Base-by-base conservation (phyloP, 805 yeast species). In the Lipomyces japonicus region DNA sequence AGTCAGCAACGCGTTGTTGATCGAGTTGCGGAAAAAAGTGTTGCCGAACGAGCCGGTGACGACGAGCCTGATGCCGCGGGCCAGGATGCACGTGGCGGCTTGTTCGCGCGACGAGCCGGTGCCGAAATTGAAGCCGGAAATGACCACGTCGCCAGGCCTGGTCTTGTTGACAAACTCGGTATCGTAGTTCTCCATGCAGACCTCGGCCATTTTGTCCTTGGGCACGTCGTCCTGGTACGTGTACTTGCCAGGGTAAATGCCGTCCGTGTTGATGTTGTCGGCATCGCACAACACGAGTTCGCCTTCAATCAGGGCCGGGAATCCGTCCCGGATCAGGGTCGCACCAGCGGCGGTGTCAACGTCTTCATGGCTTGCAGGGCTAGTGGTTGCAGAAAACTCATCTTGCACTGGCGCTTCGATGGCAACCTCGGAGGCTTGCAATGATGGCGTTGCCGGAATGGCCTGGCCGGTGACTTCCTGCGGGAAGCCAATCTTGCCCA, bases 181-280 rank as follows among this genome's bases (percentile, higher is more conserved):
- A 69, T 93, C 99, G 70, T 93, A 93, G 73, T 93, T 93, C 71
- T 93, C 98, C 99, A 93, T 93, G 74, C 98, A 93, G 41, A 93
- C 98, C 70, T 91, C 86, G 31, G 98, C 98, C 99, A 93, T 93
- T 67, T 84, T 87, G 61, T 87, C 95, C 63, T 85, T 78, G 37
- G 97, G 79, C 41, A 93, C 93, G 66, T 93, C 97, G 68, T 93
- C 99, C 73, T 93, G 97, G 71, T 93, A 93, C 7, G 99, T 93
- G 75, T 93, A 93, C 68, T 93, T 93, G 59, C 99, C 99, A 21
- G 99, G 99, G 67, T 93, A 93, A 51, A 93, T 93, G 64, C 97
- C 99, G 68, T 93, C 99, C 21, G 99, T 93, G 72, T 93, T 93
- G 70, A 57, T 65, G 58, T 72, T 72, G 70, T 93, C 98, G 40